phyloP scores from a whole-genome alignment of 2,329 filamentous ascomycete genomes.

The Diaporthe australafricana region DNA sequence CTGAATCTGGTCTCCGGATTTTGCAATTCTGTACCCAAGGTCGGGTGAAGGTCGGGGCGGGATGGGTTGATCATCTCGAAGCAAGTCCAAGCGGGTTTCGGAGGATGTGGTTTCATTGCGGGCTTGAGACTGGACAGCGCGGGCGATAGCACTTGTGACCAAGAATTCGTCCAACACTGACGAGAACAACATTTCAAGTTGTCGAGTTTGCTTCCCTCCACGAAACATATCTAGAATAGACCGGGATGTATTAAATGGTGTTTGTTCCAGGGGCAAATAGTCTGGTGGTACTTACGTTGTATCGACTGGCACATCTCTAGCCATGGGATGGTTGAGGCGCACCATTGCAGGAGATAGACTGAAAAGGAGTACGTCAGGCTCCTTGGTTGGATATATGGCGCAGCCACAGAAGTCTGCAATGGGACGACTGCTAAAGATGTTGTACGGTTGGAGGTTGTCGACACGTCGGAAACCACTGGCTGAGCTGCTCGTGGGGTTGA shows the following conservation, averaged over 20 bases:
- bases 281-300: not conserved
- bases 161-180: not conserved
- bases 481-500: not conserved
- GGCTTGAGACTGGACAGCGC: not conserved
- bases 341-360: not conserved
- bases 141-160: not conserved
- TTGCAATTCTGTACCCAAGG: not conserved
- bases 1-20: not conserved
- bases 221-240: not conserved
- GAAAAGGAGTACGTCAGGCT: not conserved
- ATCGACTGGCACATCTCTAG: not conserved
- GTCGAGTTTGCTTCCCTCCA: not conserved
- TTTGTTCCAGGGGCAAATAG: not conserved
- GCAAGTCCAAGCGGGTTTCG: not conserved
- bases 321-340: not conserved
- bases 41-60: not conserved
- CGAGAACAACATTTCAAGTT: not conserved
- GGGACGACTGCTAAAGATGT: too few species aligned
- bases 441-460: accelerated
- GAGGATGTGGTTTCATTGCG: not conserved
- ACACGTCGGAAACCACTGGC: too few species aligned
- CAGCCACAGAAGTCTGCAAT: not conserved
- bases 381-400: not conserved
- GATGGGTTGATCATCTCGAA: not conserved
- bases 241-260: not conserved